Evolutionary conservation across 2,329 filamentous ascomycete genomes (phyloP), one percentile per base, ranked within the genome.

Genomic region (Boeremia lycopersici): DNA sequence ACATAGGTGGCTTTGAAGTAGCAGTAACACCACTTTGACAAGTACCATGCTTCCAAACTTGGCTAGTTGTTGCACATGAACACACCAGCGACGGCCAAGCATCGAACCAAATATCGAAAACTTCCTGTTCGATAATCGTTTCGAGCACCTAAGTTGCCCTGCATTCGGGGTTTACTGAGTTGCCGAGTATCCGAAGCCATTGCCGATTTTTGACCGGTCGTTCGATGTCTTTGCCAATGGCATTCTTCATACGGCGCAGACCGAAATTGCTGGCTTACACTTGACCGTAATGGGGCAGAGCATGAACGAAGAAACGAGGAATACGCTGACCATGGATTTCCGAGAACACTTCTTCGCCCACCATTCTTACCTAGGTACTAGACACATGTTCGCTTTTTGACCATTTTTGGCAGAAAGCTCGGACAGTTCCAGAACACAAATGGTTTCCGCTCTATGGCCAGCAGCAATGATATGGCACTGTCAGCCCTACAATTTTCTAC

Each of bases 161-260:
- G 30, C 8, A 25, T 46, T 41, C 36, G 47, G 15, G 13, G 23
- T 15, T 28, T 43, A 38, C 28, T 50, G n/a, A 36, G 11, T 28
- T 44, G 47, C 47, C 53, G 53, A 34, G 13, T 15, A 40, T 25
- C 53, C 48, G 43, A 56, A 26, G 10, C 15, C 12, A 41, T 9
- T 36, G 53, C 53, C 53, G 48, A 52, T 23, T 52, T 47, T 46
- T 51, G 38, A 25, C 47, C 53, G 53, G 39, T 56, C 30, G 31
- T 46, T 41, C 42, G 46, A 50, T 55, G 39, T 13, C 17, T 36
- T 28, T 35, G 28, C 29, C 45, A 39, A 30, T 35, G 44, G n/a
- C 11, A 41, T 34, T 19, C 40, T 17, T 40, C 45, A 29, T 28
- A n/a, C 28, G 23, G 13, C 19, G 13, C 17, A 26, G 36, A 41